Conservation (phyloP, 192 early-diverging fungal genomes). For the Funneliformis mosseae region DNA sequence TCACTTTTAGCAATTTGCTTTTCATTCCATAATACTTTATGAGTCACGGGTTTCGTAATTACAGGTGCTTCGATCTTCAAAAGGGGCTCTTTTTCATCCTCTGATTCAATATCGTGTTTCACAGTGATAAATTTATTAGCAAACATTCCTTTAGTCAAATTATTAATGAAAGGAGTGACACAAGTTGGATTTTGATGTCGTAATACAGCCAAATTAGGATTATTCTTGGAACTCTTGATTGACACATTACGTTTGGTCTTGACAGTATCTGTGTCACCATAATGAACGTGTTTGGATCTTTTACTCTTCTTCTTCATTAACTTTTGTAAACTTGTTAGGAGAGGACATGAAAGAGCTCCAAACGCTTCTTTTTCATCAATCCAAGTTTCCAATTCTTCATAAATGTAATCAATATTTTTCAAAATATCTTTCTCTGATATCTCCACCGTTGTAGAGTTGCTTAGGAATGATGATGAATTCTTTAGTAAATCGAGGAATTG, state of each 20-base stretch:
- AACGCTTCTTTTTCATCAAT: constrained; percentile 18
- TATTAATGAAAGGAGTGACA: constrained; percentile 2
- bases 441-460: no score
- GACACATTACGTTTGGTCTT: constrained; percentile 32
- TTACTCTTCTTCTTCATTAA: neutral
- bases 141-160: constrained; percentile 22
- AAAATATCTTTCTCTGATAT: constrained; percentile 29
- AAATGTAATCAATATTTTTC: constrained; percentile 32
- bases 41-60: neutral
- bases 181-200: neutral
- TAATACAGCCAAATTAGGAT: constrained; percentile 8
- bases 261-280: constrained; percentile 14
- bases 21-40: neutral
- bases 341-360: constrained; percentile 22
- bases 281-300: neutral
- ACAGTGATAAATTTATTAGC: neutral
- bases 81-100: neutral
- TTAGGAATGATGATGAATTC: neutral
- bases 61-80: constrained; percentile 9
- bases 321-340: constrained; percentile 2
- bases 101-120: neutral
- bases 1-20: neutral
- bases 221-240: neutral
- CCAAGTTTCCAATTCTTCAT: constrained; percentile 18
- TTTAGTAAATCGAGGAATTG: constrained; percentile 21